phyloP scores from a whole-genome alignment of 2,329 filamentous ascomycete species.

The Hymenoscyphus fraxineus region DNA sequence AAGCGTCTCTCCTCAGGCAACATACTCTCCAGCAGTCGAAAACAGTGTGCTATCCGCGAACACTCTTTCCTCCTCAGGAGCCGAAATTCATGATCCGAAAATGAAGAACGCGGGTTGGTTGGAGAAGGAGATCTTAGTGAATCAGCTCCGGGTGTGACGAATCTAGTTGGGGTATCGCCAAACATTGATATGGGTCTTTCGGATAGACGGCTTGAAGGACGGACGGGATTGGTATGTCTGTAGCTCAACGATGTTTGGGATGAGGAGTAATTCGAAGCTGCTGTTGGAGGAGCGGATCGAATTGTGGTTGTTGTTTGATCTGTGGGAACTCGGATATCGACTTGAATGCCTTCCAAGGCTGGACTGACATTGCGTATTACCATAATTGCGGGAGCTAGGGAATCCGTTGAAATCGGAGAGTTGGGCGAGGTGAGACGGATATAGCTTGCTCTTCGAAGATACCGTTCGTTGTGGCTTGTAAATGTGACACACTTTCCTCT shows the following conservation, averaged over 20 bases:
- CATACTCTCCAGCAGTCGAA: neutral
- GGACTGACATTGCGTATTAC: neutral
- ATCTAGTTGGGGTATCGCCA: neutral
- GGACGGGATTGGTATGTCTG: neutral
- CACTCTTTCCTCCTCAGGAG: neutral
- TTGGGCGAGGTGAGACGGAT: neutral
- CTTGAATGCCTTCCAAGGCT: neutral
- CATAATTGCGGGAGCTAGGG: neutral
- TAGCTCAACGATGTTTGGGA: neutral
- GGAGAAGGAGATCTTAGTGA: neutral
- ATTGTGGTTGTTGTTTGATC: neutral
- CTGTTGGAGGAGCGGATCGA: neutral
- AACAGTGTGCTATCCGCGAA: neutral
- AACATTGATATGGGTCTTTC: neutral
- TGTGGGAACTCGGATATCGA: neutral
- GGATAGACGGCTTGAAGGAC: neutral
- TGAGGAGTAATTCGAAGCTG: neutral
- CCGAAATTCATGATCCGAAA: neutral
- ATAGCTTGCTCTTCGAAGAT: neutral
- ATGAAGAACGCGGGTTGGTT: neutral
- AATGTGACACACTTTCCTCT: neutral
- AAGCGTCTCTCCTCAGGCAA: neutral
- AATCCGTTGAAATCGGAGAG: neutral
- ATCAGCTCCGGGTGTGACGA: neutral
- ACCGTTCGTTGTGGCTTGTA: neutral